These are phyloP conservation scores for Hypoxylon fragiforme DNA, from an alignment of 495 filamentous ascomycete genomes.

Conservation along the genomic window DNA sequence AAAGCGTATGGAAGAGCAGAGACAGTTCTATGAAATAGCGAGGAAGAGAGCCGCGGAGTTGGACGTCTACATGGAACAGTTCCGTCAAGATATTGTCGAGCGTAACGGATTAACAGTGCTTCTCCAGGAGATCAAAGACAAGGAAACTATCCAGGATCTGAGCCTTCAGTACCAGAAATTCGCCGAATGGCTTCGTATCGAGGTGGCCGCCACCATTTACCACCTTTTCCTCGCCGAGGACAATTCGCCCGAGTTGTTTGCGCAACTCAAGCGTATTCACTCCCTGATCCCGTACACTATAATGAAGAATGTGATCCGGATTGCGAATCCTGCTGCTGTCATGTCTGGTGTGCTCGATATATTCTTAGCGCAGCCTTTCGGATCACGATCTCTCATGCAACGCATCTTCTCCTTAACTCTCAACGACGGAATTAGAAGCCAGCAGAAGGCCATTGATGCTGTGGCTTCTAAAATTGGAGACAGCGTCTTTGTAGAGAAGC, in stretches of 20 bases:
- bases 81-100: conserved; percentile 62
- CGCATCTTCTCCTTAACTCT: conserved; percentile 90
- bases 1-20: conserved; percentile 87
- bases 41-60: conserved; percentile 85
- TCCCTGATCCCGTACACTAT: conserved; percentile 89
- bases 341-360: conserved; percentile 92
- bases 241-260: conserved; percentile 94
- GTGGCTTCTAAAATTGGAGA: conserved; percentile 76
- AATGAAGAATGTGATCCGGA: conserved; percentile 93
- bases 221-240: conserved; percentile 97
- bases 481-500: conserved; percentile 73
- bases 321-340: conserved; percentile 93
- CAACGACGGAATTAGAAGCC: conserved; percentile 81
- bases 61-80: conserved; percentile 97
- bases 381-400: conserved; percentile 85
- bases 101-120: conserved; percentile 86
- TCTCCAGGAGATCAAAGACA: conserved; percentile 87
- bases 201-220: conserved; percentile 95
- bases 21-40: conserved; percentile 92
- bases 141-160: conserved; percentile 81
- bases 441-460: conserved; percentile 83
- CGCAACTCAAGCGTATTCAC: conserved; percentile 90
- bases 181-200: conserved; percentile 96
- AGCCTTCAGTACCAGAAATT: conserved; percentile 97
- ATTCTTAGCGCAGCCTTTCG: conserved; percentile 93